A percentile compares a stretch with the other conserved stretches of the same genome.
These are phyloP conservation scores for Zopfia rhizophila DNA, from an alignment of 2,329 filamentous ascomycete species.

Conservation along the genomic window DNA sequence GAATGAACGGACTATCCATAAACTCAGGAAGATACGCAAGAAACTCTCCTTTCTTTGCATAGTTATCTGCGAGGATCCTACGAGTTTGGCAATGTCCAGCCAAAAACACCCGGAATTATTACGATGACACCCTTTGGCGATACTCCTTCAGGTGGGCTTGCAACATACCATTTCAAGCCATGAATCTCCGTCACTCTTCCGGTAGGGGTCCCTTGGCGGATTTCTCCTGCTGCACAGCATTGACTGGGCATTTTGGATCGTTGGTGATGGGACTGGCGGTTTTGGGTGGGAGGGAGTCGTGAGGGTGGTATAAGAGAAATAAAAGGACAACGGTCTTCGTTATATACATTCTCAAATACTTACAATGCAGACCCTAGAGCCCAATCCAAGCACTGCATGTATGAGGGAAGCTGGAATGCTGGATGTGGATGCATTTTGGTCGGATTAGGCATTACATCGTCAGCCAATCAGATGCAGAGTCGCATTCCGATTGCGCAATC, in stretches of 20 bases:
- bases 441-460: not conserved
- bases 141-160: conserved; percentile 40
- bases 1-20: conserved; percentile 41
- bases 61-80: conserved; percentile 49
- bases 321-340: no score
- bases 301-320: no score
- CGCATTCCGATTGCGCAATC: conserved; percentile 14
- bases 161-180: conserved; percentile 50
- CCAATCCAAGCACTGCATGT: no score
- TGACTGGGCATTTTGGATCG: conserved; percentile 25
- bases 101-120: conserved; percentile 53
- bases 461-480: conserved; percentile 15
- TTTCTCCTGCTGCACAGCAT: conserved; percentile 51
- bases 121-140: conserved; percentile 47
- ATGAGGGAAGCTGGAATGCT: no score
- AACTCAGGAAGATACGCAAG: conserved; percentile 49
- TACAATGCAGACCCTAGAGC: no score
- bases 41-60: conserved; percentile 42
- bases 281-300: not conserved
- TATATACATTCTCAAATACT: no score
- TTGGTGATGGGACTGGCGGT: not conserved
- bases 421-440: not conserved
- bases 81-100: conserved; percentile 49
- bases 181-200: conserved; percentile 47
- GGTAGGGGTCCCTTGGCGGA: conserved; percentile 49